Evolutionary conservation across 768 basidiomycete genomes (phyloP).

Genomic region (Macrolepiota fuliginosa): DNA sequence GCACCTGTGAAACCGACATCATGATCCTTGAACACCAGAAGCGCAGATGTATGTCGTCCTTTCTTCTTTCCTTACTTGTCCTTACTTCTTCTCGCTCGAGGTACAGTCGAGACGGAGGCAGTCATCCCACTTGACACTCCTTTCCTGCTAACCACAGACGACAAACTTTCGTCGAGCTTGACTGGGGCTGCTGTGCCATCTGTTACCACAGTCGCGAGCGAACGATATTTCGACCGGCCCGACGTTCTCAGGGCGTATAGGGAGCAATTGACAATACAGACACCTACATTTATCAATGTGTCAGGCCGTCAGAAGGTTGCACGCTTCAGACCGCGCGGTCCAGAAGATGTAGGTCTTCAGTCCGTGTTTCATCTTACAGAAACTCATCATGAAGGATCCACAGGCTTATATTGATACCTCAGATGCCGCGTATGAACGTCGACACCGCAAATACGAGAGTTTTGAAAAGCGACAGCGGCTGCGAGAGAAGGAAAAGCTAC

Average conservation of each 20-base stretch:
- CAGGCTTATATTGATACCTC: conserved; percentile 30
- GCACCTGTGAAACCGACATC: conserved; percentile 74
- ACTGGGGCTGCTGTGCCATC: conserved; percentile 31
- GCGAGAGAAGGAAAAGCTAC: conserved; percentile 89
- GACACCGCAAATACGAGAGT: conserved; percentile 83
- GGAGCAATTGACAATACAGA: conserved; percentile 72
- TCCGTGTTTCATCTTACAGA: conserved; percentile 11
- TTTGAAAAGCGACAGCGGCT: conserved; percentile 84
- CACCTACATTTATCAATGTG: conserved; percentile 62
- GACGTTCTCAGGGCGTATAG: conserved; percentile 72
- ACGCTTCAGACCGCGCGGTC: conserved; percentile 66
- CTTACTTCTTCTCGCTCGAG: conserved; percentile 11
- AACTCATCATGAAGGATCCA: conserved; percentile 8
- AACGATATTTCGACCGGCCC: conserved; percentile 75
- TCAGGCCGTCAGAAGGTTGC: conserved; percentile 51
- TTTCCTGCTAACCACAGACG: conserved; percentile 76
- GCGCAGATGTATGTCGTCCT: conserved; percentile 61
- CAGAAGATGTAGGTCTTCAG: conserved; percentile 61
- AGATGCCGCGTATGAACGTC: conserved; percentile 76
- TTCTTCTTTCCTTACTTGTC: conserved; percentile 12
- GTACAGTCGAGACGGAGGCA: conserved; percentile 67
- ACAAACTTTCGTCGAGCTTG: conserved; percentile 38
- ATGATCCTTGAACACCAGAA: conserved; percentile 83
- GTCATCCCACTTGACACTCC: conserved; percentile 63
- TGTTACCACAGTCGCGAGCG: conserved; percentile 59